Evolutionary conservation across 805 yeast species (phyloP).

Genomic region (Limtongozyma cylindracea): DNA sequence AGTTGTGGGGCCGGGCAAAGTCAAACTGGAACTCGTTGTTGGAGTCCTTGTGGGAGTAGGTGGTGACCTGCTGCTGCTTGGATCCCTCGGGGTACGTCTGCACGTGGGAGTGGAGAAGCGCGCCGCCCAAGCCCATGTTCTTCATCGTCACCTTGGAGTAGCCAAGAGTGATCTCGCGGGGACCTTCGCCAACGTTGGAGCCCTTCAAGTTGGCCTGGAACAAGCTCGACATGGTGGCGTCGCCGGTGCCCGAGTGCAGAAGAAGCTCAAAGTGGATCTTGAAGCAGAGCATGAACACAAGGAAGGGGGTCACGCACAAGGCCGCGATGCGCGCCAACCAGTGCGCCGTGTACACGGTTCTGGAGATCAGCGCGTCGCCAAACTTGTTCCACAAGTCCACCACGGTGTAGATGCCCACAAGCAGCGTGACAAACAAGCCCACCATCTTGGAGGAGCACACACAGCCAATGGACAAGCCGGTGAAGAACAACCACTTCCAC

Average conservation of each 20-base stretch:
- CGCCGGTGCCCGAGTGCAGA: slow-evolving; percentile 75
- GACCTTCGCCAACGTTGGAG: slow-evolving; percentile 37
- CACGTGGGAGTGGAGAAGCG: slow-evolving; percentile 68
- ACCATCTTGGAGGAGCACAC: slow-evolving; percentile 78
- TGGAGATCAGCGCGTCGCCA: slow-evolving; percentile 1
- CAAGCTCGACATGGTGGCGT: slow-evolving; percentile 70
- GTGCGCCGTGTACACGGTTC: slow-evolving; percentile 19
- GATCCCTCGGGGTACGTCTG: slow-evolving; percentile 83
- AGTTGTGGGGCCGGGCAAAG: slow-evolving; percentile 12
- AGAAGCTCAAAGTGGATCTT: slow-evolving; percentile 59
- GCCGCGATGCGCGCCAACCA: slow-evolving; percentile 47
- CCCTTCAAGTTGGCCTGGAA: slow-evolving; percentile 72
- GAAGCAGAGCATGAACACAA: slow-evolving; percentile 49
- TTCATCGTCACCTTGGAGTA: slow-evolving; percentile 40
- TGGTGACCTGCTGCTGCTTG: slow-evolving; percentile 82
- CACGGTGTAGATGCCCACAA: slow-evolving; percentile 32
- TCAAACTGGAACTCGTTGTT: slow-evolving; percentile 4
- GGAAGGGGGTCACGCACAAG: slow-evolving; percentile 46
- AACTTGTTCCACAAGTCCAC: slow-evolving; percentile 14
- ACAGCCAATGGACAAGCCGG: slow-evolving; percentile 56
- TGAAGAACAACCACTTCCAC: slow-evolving; percentile 25
- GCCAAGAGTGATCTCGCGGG: slow-evolving; percentile 36
- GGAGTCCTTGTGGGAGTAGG: slow-evolving; percentile 57
- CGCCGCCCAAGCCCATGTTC: slow-evolving; percentile 48
- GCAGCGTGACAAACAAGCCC: slow-evolving; percentile 39